A percentile compares a stretch with the other conserved stretches of the same genome.
Evolutionary conservation across 345 rosid species (phyloP).

Genomic region (Clausena lansium): DNA sequence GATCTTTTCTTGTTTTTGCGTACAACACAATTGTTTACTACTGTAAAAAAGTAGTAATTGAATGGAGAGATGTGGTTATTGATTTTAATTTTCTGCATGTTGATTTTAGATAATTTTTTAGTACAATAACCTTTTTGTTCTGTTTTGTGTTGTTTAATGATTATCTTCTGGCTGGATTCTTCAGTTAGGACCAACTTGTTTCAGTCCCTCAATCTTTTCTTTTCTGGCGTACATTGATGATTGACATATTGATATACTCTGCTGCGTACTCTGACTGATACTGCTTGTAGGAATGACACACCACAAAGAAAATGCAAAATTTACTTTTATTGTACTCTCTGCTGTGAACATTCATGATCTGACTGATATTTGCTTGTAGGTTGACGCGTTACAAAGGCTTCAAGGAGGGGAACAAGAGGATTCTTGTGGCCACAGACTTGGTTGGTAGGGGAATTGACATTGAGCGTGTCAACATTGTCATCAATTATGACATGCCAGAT

Average conservation of each 20-base stretch:
- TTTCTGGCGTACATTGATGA: background rate
- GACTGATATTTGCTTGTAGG: conserved; percentile 35
- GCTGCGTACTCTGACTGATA: background rate
- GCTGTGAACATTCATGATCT: background rate
- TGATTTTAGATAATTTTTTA: background rate
- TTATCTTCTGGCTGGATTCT: background rate
- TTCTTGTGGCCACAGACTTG: conserved; percentile 93
- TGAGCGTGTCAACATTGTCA: conserved; percentile 95
- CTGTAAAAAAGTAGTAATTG: background rate
- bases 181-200: background rate
- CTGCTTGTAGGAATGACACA: conserved; percentile 34
- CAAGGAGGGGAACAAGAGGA: conserved; percentile 98
- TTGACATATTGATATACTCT: background rate
- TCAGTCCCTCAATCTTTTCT: background rate
- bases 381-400: conserved; percentile 94
- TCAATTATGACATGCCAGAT: conserved; percentile 99
- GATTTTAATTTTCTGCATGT: background rate
- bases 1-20: background rate
- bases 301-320: too few relatives aligned
- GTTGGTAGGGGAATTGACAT: conserved; percentile 98
- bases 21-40: background rate
- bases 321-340: too few relatives aligned
- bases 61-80: background rate
- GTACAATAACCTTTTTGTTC: background rate
- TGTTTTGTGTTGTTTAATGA: background rate